A percentile compares a stretch with the other conserved stretches of the same genome.
These are phyloP conservation scores for Tylopilus sp. DNA, from an alignment of 768 basidiomycete species.

Conservation along the genomic window DNA sequence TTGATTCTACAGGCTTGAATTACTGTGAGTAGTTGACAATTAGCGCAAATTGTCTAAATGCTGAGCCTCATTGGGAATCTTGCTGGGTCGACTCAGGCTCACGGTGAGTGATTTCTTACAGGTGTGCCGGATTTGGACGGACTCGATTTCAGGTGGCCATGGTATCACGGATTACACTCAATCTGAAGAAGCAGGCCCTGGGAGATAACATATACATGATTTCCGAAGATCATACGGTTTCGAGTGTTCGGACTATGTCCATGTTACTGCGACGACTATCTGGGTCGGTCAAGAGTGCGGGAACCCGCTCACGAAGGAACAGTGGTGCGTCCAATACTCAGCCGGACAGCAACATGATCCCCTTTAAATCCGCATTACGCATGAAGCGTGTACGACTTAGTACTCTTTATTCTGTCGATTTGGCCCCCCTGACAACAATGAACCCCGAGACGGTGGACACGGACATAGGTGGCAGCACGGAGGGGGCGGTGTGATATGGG, in stretches of 20 bases:
- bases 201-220: not conserved
- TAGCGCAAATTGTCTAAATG: not conserved
- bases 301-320: not conserved
- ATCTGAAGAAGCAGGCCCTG: constrained; percentile 41
- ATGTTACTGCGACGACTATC: not conserved
- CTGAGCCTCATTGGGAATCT: constrained; percentile 30
- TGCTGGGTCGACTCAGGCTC: constrained; percentile 26
- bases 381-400: not conserved
- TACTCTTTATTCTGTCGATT: not conserved
- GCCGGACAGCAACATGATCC: not conserved
- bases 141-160: constrained; percentile 45
- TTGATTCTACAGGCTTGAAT: constrained; percentile 26
- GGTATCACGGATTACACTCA: constrained; percentile 68
- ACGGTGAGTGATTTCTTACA: constrained; percentile 8
- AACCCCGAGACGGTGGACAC: not conserved
- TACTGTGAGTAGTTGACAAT: constrained; percentile 41
- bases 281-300: not conserved
- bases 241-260: too few species aligned
- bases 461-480: not conserved
- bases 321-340: not conserved
- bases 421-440: not conserved
- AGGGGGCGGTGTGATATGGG: not conserved
- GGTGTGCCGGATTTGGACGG: not conserved
- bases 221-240: not conserved
- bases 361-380: not conserved